A percentile compares a stretch with the other conserved stretches of the same genome.
These are phyloP conservation scores for Theobroma cacao DNA, from an alignment of 345 rosid species.

Conservation along the genomic window DNA sequence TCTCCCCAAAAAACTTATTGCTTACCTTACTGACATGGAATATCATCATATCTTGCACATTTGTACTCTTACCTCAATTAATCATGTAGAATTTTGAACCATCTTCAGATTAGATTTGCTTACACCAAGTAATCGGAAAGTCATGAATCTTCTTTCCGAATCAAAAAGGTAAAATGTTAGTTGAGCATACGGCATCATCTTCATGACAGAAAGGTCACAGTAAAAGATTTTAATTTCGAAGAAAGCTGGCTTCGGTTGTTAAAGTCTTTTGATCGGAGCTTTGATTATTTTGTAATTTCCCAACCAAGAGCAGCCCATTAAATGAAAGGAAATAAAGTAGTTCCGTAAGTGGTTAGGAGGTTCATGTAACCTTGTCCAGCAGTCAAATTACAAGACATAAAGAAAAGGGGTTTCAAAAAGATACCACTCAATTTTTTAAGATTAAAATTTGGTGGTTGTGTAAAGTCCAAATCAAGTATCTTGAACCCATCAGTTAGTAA, in stretches of 20 bases:
- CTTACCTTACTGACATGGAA: slow-evolving; percentile 2
- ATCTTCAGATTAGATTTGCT: neutral
- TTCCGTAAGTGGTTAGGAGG: neutral
- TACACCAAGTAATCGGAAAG: neutral
- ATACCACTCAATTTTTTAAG: neutral
- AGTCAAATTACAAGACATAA: neutral
- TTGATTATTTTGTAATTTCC: neutral
- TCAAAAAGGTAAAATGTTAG: neutral
- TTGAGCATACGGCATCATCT: neutral
- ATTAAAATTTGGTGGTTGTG: neutral
- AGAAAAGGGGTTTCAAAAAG: neutral
- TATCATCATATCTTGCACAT: neutral
- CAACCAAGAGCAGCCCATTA: neutral
- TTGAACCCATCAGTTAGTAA: neutral
- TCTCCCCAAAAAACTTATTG: slow-evolving; percentile 7
- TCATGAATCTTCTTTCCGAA: neutral
- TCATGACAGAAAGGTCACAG: neutral
- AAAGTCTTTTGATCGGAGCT: neutral
- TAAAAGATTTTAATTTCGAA: neutral
- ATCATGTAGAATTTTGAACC: neutral
- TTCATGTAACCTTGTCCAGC: neutral
- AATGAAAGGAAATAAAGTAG: neutral
- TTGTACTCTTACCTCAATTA: neutral
- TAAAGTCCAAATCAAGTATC: neutral
- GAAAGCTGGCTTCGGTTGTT: neutral